These are phyloP conservation scores for Thymus quinquecostatus DNA, from an alignment of 257 asterid genomes.

Conservation along the genomic window DNA sequence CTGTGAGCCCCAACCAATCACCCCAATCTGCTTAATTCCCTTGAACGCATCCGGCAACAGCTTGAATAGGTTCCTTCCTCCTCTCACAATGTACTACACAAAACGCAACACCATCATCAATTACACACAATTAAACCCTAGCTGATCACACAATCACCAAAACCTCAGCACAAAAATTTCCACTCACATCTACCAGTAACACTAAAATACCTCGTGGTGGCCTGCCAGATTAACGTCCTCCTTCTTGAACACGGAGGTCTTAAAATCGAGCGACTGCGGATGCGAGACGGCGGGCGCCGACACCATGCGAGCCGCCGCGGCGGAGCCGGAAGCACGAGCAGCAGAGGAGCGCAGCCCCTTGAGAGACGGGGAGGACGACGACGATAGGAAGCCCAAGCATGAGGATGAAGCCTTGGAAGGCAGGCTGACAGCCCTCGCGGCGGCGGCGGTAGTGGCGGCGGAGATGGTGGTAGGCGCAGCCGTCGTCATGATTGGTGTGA, in stretches of 20 bases:
- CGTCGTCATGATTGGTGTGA: constrained; percentile 56
- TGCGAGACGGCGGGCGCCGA: constrained; percentile 52
- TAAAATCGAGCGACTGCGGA: constrained; percentile 65
- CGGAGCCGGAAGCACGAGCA: constrained; percentile 45
- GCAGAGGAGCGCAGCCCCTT: constrained; percentile 52
- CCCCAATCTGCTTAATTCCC: constrained; percentile 96
- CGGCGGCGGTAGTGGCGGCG: constrained; percentile 19
- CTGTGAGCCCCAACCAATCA: constrained; percentile 99
- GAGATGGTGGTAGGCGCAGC: constrained; percentile 52
- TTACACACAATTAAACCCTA: neutral
- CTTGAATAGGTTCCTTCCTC: constrained; percentile 91
- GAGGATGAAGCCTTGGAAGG: constrained; percentile 28
- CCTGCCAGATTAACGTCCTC: constrained; percentile 88
- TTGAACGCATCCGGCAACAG: constrained; percentile 88
- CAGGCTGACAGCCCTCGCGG: constrained; percentile 35
- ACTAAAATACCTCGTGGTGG: constrained; percentile 66
- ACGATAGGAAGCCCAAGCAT: constrained; percentile 59
- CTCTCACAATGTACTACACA: constrained; percentile 86
- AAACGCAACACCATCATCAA: constrained; percentile 22
- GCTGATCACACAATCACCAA: constrained; percentile 1
- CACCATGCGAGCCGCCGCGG: constrained; percentile 63
- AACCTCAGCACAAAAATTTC: neutral
- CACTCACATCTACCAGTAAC: neutral
- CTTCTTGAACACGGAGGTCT: constrained; percentile 74
- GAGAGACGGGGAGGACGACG: constrained; percentile 54